Conservation (phyloP, 2,329 filamentous ascomycete species). For the Zarea fungicola region DNA sequence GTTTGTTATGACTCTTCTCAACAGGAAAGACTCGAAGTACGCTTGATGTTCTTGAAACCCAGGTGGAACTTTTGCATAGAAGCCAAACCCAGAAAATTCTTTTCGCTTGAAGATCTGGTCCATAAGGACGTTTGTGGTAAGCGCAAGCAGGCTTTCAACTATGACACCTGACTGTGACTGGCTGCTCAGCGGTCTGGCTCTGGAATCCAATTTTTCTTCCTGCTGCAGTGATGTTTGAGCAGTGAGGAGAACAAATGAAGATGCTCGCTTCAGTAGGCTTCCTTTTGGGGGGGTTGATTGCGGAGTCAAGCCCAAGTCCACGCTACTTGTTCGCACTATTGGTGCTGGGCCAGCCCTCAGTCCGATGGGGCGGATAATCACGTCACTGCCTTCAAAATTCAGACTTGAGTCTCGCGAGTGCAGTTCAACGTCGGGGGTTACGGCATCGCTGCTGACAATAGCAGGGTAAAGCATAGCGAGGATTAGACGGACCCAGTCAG, state of each 20-base stretch:
- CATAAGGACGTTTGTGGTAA: slow-evolving; percentile 74
- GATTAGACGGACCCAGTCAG: slow-evolving; percentile 76
- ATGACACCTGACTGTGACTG: slow-evolving; percentile 47
- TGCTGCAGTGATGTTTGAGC: slow-evolving; percentile 50
- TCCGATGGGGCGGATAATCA: slow-evolving; percentile 70
- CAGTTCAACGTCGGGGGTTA: slow-evolving; percentile 81
- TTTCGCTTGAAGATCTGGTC: slow-evolving; percentile 83
- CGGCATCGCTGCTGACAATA: slow-evolving; percentile 77
- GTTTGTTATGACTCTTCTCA: slow-evolving; percentile 68
- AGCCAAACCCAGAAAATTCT: slow-evolving; percentile 81
- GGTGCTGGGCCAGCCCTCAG: slow-evolving; percentile 55
- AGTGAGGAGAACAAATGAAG: slow-evolving; percentile 86
- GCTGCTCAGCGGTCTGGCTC: slow-evolving; percentile 29
- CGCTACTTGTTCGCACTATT: slow-evolving; percentile 66
- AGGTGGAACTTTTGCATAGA: slow-evolving; percentile 84
- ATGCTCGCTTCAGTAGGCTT: slow-evolving; percentile 68
- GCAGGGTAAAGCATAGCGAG: slow-evolving; percentile 80
- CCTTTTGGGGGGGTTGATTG: slow-evolving; percentile 46
- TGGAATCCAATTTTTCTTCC: slow-evolving; percentile 45
- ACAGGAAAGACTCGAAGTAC: slow-evolving; percentile 87
- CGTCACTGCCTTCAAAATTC: slow-evolving; percentile 79
- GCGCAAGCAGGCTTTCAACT: slow-evolving; percentile 69
- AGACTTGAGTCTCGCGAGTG: slow-evolving; percentile 74
- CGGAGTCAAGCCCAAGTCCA: slow-evolving; percentile 44
- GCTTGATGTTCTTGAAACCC: slow-evolving; percentile 93